These are phyloP conservation scores for Sanguinoderma infundibulare DNA, from an alignment of 1,284 basidiomycete genomes.

Conservation along the genomic window DNA sequence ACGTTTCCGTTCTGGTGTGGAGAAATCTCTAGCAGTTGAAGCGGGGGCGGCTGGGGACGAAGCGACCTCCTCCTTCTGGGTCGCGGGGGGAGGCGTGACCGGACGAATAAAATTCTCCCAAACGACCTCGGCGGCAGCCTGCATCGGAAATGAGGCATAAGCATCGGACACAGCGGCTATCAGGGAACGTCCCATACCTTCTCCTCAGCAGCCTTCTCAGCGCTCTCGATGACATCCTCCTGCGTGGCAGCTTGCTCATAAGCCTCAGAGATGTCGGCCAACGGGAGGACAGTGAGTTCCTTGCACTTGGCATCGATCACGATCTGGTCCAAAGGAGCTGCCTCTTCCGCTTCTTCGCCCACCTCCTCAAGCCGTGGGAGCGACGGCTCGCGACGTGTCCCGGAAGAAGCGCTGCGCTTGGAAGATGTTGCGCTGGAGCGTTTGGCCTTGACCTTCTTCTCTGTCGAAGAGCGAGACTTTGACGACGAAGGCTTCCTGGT, in stretches of 20 bases:
- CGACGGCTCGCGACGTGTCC: constrained; percentile 28
- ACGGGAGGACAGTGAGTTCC: constrained; percentile 64
- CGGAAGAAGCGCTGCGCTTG: constrained; percentile 23
- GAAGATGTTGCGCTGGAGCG: constrained; percentile 15
- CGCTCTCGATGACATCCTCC: constrained; percentile 9
- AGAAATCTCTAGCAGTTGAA: constrained; percentile 41
- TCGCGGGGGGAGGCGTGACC: constrained; percentile 13
- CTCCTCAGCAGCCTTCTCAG: constrained; percentile 3
- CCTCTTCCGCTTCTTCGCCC: constrained; percentile 40
- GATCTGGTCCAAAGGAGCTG: constrained; percentile 29
- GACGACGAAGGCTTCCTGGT: constrained; percentile 19
- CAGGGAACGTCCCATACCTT: constrained; percentile 10
- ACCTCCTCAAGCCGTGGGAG: constrained; percentile 54
- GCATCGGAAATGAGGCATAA: background rate
- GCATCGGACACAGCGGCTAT: background rate
- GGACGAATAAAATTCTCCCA: constrained; percentile 12
- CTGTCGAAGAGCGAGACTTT: constrained; percentile 13
- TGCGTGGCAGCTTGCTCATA: constrained; percentile 40
- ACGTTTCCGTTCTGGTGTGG: constrained; percentile 71
- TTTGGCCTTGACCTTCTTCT: constrained; percentile 29
- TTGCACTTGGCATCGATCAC: constrained; percentile 60
- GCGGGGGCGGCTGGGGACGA: constrained; percentile 3
- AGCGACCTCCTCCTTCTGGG: constrained; percentile 6
- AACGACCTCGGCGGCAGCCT: background rate
- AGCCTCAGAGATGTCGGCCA: constrained; percentile 66